phyloP scores from a whole-genome alignment of 495 filamentous ascomycete species.

The Extremus antarcticus region DNA sequence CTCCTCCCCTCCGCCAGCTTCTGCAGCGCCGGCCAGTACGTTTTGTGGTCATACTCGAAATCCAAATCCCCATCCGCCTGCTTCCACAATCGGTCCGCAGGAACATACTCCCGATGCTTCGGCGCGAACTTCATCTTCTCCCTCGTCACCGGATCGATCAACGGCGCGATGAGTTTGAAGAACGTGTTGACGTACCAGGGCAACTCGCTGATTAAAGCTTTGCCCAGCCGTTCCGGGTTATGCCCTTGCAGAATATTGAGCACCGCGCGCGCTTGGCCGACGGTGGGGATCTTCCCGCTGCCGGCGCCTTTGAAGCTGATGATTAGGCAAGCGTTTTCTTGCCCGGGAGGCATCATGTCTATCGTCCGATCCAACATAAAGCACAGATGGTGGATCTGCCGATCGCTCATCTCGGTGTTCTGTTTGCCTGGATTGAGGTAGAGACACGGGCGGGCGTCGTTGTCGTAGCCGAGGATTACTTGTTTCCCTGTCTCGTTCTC shows the following conservation, averaged over 20 bases:
- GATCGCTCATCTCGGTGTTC: constrained; percentile 79
- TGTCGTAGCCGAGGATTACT: constrained; percentile 77
- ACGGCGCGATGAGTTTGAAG: constrained; percentile 89
- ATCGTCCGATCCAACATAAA: constrained; percentile 88
- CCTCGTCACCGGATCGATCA: constrained; percentile 85
- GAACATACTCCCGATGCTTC: constrained; percentile 66
- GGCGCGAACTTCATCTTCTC: constrained; percentile 95
- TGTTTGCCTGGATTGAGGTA: constrained; percentile 82
- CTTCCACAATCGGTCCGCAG: constrained; percentile 64
- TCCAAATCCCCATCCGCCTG: constrained; percentile 49
- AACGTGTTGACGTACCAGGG: constrained; percentile 82
- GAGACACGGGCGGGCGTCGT: constrained; percentile 68
- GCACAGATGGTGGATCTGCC: constrained; percentile 87
- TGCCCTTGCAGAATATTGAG: constrained; percentile 85
- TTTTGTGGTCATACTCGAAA: constrained; percentile 77
- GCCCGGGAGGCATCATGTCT: constrained; percentile 73
- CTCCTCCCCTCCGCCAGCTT: constrained; percentile 52
- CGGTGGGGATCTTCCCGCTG: constrained; percentile 61
- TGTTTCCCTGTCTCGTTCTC: constrained; percentile 98
- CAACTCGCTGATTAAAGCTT: constrained; percentile 76
- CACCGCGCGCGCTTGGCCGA: constrained; percentile 66
- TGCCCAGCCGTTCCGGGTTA: constrained; percentile 86
- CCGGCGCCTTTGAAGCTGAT: constrained; percentile 80
- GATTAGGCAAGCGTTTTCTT: constrained; percentile 74
- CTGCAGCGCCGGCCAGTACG: constrained; percentile 81